Conservation (phyloP, 345 rosid species). For the Pseudoturritis turrita region DNA sequence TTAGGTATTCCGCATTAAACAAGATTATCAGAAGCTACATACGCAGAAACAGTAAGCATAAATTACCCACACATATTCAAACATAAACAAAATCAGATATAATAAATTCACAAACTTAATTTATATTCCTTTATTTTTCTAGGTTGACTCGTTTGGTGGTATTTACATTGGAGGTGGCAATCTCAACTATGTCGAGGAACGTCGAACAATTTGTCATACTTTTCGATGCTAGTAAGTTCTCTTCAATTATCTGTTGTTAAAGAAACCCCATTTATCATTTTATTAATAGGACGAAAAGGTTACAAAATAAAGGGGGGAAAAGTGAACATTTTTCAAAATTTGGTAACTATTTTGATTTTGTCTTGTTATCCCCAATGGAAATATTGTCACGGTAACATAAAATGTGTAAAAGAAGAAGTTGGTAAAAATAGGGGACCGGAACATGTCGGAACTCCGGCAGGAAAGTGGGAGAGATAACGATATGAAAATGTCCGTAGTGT, state of each 20-base stretch:
- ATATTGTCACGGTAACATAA: background rate
- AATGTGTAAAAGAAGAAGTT: background rate
- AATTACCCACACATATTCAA: background rate
- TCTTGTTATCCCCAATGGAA: background rate
- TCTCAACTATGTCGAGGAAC: conserved; percentile 77
- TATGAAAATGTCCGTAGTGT: conserved; percentile 22
- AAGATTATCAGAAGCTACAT: conserved; percentile 75
- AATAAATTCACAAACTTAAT: background rate
- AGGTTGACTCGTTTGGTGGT: conserved; percentile 86
- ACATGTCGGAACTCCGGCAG: conserved; percentile 35
- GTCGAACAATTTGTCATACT: conserved; percentile 78
- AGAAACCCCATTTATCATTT: background rate
- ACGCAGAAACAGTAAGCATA: conserved; percentile 79
- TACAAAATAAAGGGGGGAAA: conserved; percentile 4
- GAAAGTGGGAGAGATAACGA: conserved; percentile 28
- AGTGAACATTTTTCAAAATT: background rate
- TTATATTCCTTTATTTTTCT: background rate
- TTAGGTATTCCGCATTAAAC: conserved; percentile 90
- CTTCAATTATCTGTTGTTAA: background rate
- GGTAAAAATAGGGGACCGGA: conserved; percentile 21
- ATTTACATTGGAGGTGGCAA: conserved; percentile 89
- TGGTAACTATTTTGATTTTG: background rate
- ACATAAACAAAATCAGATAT: background rate
- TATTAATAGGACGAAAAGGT: background rate
- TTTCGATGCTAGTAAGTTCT: conserved; percentile 86